Conservation (phyloP, 495 filamentous ascomycete genomes). For the Neurospora cerealis region DNA sequence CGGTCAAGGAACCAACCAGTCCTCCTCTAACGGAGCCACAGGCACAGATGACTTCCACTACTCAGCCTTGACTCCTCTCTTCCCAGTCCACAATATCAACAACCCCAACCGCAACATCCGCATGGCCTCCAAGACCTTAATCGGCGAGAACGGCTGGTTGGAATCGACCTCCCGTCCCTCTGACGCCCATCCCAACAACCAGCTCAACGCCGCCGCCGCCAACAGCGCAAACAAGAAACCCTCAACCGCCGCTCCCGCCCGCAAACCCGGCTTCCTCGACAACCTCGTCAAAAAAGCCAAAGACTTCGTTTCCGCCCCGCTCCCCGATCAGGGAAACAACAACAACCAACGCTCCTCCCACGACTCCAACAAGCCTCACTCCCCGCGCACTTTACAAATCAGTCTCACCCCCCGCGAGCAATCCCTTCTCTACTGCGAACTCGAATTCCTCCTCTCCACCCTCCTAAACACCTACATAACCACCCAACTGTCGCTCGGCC, state of each 20-base stretch:
- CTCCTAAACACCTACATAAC: slow-evolving; percentile 30
- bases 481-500: slow-evolving; percentile 27
- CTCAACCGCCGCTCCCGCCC: slow-evolving; percentile 10
- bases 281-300: slow-evolving; percentile 33
- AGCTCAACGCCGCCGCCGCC: not conserved
- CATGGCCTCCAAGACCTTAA: slow-evolving; percentile 28
- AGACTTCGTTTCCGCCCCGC: slow-evolving; percentile 26
- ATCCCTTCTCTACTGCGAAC: slow-evolving; percentile 35
- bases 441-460: slow-evolving; percentile 28
- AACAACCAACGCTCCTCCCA: slow-evolving; percentile 17
- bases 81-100: not conserved
- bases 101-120: not conserved
- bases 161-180: slow-evolving; percentile 26
- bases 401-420: slow-evolving; percentile 36
- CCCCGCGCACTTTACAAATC: slow-evolving; percentile 17
- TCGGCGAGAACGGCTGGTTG: slow-evolving; percentile 39
- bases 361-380: slow-evolving; percentile 11
- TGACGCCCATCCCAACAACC: not conserved
- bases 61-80: slow-evolving; percentile 11
- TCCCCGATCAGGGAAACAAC: slow-evolving; percentile 6
- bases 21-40: not conserved
- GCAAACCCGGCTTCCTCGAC: slow-evolving; percentile 24
- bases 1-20: not conserved
- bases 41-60: slow-evolving; percentile 2
- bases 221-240: not conserved